Base-by-base conservation (phyloP, 352 stramenopile genomes). In the Globisporangium spinosum region DNA sequence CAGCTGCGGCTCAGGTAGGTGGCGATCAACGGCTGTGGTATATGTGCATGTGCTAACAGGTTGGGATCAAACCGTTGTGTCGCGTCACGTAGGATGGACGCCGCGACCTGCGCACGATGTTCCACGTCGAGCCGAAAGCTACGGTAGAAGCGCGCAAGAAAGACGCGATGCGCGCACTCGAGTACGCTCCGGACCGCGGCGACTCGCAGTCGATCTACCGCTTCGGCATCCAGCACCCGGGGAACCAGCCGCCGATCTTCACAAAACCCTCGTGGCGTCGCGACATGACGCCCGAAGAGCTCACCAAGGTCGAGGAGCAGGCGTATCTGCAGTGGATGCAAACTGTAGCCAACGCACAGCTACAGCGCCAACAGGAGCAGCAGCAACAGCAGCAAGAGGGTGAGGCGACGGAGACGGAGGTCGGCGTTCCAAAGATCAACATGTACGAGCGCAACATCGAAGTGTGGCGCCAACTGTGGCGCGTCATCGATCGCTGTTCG, bases 381-480 rank as follows among this genome's bases (percentile, higher is more conserved):
- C 35, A 64, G 13, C 15, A 27, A 17, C 25, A 34, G 8, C 56
- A 20, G 12, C 43, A 51, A 23, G 43, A 51, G 17, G 15, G 17
- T 3, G 40, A 45, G 8, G 27, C 60, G 12, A 40, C 25, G 15
- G 55, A 49, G 27, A 38, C 25, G 7, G 55, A 49, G 27, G n/a
- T 38, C 1, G 63, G 32, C 1, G 54, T 25, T 2, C 69, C 68
- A 0, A 62, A 72, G n/a, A 72, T 87, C 51, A 94, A 94, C 63
- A 53, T 90, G 17, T 95, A 85, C 45, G 87, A 95, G 64, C 79
- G 83, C 38, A 95, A 95, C 57, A 68, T 94, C 17, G 82, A 94
- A 61, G 86, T 94, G 0, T 95, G 87, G 87, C 77, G 85, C 2
- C 81, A 95, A 69, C 68, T 95, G 13, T 95, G 87, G 87, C 81